phyloP scores from a whole-genome alignment of 495 filamentous ascomycete genomes.

The Podospora sp. region DNA sequence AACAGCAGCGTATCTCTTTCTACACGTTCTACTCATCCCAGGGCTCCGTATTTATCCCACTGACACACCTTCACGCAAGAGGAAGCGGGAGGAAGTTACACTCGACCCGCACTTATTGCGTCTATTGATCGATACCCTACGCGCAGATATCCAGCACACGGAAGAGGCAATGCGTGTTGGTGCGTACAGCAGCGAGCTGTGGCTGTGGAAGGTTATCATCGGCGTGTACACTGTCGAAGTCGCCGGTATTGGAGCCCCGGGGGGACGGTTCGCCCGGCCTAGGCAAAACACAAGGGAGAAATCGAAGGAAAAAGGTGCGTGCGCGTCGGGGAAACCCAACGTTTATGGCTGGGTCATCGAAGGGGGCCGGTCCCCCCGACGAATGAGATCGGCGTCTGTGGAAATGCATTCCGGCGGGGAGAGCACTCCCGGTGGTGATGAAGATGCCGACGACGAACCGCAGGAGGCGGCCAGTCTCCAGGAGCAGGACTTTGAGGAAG shows the following conservation, averaged over 20 bases:
- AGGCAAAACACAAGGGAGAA: background rate
- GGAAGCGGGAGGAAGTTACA: background rate
- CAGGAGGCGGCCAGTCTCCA: background rate
- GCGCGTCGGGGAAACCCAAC: background rate
- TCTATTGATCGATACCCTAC: constrained; percentile 24
- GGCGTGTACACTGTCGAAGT: constrained; percentile 20
- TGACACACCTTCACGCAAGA: background rate
- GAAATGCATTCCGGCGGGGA: constrained; percentile 1
- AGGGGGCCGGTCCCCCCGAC: background rate
- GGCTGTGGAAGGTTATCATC: constrained; percentile 27
- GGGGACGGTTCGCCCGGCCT: background rate
- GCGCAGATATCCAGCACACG: constrained; percentile 24
- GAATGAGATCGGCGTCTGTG: background rate
- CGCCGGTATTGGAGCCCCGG: background rate
- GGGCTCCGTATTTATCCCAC: background rate
- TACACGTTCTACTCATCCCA: constrained; percentile 23
- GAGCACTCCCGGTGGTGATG: background rate
- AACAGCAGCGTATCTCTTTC: constrained; percentile 30
- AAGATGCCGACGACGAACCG: background rate
- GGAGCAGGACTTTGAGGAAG: background rate
- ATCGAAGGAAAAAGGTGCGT: background rate
- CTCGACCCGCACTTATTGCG: constrained; percentile 22
- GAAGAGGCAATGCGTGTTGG: constrained; percentile 30
- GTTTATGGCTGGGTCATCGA: background rate
- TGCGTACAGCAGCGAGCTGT: constrained; percentile 27